These are phyloP conservation scores for Leccinum subgranulosum DNA, from an alignment of 768 basidiomycete species.

Conservation along the genomic window DNA sequence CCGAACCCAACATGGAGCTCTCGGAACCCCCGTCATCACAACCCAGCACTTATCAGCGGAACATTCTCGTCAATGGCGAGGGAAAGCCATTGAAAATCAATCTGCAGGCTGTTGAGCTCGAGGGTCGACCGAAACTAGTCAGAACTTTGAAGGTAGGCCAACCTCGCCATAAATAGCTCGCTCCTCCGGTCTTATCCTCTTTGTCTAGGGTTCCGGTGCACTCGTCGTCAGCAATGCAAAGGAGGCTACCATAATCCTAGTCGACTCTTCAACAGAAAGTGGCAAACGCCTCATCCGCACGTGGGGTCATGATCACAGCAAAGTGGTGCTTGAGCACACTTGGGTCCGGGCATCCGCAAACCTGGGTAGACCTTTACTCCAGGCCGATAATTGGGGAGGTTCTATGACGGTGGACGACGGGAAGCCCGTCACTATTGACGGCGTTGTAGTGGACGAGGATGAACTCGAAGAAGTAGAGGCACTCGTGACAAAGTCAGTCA, in stretches of 20 bases:
- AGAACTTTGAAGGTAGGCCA: conserved; percentile 45
- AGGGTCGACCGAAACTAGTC: conserved; percentile 48
- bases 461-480: conserved; percentile 38
- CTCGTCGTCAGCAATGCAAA: conserved; percentile 47
- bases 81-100: conserved; percentile 49
- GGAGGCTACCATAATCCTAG: conserved; percentile 55
- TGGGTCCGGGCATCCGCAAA: conserved; percentile 53
- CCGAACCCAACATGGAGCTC: conserved; percentile 18
- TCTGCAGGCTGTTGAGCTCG: conserved; percentile 54
- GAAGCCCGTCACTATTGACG: conserved; percentile 31
- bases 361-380: conserved; percentile 42
- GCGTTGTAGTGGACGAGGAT: conserved; percentile 34
- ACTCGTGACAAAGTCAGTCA: conserved; percentile 43
- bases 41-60: conserved; percentile 10
- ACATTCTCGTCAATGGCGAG: conserved; percentile 38
- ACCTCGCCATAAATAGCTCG: background rate
- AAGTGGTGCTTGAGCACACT: conserved; percentile 48
- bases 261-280: conserved; percentile 49
- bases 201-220: conserved; percentile 54
- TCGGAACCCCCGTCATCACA: conserved; percentile 16
- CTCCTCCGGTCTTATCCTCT: conserved; percentile 5
- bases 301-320: conserved; percentile 47
- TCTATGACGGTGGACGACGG: conserved; percentile 33
- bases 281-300: conserved; percentile 57
- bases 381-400: conserved; percentile 53